phyloP scores from a whole-genome alignment of 257 asterid species.

The Nicotiana paniculata region DNA sequence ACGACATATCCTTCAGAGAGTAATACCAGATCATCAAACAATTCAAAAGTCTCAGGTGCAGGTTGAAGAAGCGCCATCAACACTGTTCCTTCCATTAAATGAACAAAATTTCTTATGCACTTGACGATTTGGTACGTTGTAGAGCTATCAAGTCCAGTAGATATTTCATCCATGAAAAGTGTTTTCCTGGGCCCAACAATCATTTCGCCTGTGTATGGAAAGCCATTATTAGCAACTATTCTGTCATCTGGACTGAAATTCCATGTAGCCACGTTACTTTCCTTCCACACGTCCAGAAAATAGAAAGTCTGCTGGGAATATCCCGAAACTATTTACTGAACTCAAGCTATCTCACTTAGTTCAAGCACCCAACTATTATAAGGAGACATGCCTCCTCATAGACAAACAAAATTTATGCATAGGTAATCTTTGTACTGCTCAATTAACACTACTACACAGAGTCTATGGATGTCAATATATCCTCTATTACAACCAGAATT shows the following conservation, averaged over 20 bases:
- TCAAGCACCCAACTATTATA: neutral
- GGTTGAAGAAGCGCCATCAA: constrained; percentile 92
- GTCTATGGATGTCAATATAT: neutral
- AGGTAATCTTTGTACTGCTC: neutral
- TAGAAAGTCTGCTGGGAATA: neutral
- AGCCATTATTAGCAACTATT: neutral
- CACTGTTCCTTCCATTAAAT: constrained; percentile 82
- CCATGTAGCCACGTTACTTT: neutral
- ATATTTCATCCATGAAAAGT: constrained; percentile 90
- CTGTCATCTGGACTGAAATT: neutral
- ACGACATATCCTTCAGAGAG: constrained; percentile 75
- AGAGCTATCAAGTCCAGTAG: constrained; percentile 95
- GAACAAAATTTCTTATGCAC: constrained; percentile 74
- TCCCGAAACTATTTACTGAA: neutral
- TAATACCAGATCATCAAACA: constrained; percentile 77
- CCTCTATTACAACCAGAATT: neutral
- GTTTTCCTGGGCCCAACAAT: constrained; percentile 90
- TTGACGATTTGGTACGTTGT: constrained; percentile 84
- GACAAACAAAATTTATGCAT: neutral
- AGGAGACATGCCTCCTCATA: neutral
- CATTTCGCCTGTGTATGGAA: constrained; percentile 60
- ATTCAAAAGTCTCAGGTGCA: constrained; percentile 86
- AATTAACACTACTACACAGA: neutral
- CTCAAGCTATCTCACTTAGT: neutral
- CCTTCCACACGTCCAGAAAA: neutral